phyloP scores from a whole-genome alignment of 768 basidiomycete genomes.

The Postia placenta region DNA sequence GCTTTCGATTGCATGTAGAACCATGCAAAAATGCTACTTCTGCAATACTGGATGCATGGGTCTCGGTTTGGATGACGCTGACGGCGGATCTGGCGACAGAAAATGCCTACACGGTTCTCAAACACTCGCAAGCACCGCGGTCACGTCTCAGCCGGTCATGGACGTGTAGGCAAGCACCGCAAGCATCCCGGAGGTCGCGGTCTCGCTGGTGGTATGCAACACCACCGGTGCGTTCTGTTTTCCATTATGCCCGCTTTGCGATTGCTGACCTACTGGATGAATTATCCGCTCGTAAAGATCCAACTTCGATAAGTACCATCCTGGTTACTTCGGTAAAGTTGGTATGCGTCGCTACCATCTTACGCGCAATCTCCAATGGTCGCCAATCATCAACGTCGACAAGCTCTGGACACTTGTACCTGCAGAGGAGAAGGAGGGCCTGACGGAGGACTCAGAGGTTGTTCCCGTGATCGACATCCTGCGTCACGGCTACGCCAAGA shows the following conservation, averaged over 20 bases:
- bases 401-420: constrained; percentile 93
- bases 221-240: constrained; percentile 74
- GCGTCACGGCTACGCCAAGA: constrained; percentile 81
- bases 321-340: constrained; percentile 99
- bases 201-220: constrained; percentile 99
- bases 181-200: constrained; percentile 99
- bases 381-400: constrained; percentile 97
- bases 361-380: constrained; percentile 86
- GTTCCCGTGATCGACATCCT: constrained; percentile 95
- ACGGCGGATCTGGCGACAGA: constrained; percentile 24
- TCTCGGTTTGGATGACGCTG: constrained; percentile 28
- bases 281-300: constrained; percentile 44
- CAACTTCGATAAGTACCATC: constrained; percentile 99
- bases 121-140: constrained; percentile 99
- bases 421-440: constrained; percentile 70
- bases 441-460: constrained; percentile 68
- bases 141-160: constrained; percentile 99
- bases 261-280: background rate
- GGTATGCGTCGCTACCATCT: constrained; percentile 99
- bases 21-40: constrained; percentile 16
- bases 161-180: constrained; percentile 99
- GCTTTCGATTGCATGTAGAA: constrained; percentile 15
- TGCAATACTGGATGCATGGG: constrained; percentile 49
- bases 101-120: constrained; percentile 93
- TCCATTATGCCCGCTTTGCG: background rate